Conservation (phyloP, 768 basidiomycete genomes). For the Collybia nuda region DNA sequence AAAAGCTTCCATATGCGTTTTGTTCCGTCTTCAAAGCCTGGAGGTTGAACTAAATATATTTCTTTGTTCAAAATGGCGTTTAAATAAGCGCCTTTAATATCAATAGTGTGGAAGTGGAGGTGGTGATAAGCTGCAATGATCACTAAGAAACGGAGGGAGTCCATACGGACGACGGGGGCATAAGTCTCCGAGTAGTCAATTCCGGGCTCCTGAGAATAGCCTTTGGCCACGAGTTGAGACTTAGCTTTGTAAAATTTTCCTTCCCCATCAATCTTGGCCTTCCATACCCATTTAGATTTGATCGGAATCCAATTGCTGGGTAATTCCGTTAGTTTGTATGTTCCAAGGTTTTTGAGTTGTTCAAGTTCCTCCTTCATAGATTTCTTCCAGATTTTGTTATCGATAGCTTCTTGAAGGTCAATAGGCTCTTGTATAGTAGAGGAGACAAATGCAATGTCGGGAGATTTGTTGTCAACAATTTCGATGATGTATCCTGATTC, state of each 20-base stretch:
- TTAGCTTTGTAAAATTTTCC: background rate
- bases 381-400: background rate
- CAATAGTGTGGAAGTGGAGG: conserved; percentile 36
- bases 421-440: background rate
- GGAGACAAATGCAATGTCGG: background rate
- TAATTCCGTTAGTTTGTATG: background rate
- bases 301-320: background rate
- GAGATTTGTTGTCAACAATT: background rate
- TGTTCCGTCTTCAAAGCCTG: conserved; percentile 25
- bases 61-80: conserved; percentile 26
- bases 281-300: background rate
- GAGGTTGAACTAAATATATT: conserved; percentile 39
- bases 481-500: background rate
- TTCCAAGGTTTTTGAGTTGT: background rate
- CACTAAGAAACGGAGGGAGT: conserved; percentile 27
- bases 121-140: conserved; percentile 31
- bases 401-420: background rate
- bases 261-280: background rate
- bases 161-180: conserved; percentile 32
- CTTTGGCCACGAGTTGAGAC: background rate
- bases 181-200: conserved; percentile 11
- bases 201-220: background rate
- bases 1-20: conserved; percentile 20
- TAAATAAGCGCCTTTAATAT: conserved; percentile 27
- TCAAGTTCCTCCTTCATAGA: background rate